Conservation (phyloP, 2,329 filamentous ascomycete species). For the Rhinocladiella mackenziei region DNA sequence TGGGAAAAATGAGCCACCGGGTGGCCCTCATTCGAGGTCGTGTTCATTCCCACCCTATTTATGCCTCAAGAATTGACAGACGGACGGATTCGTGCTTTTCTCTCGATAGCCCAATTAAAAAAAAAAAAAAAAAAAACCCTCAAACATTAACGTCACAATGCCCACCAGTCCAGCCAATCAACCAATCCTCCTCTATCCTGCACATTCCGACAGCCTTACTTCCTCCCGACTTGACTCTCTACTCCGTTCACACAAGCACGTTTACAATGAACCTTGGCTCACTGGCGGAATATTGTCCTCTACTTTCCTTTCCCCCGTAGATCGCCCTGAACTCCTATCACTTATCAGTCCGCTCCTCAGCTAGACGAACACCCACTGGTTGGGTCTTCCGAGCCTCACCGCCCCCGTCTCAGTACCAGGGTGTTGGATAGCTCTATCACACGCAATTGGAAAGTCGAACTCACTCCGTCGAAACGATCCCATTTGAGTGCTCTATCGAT, state of each 20-base stretch:
- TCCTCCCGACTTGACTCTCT: background rate
- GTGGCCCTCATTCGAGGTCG: too few species aligned
- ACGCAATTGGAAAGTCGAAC: too few species aligned
- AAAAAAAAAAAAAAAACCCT: too few species aligned
- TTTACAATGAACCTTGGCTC: background rate
- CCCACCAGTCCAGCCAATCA: background rate
- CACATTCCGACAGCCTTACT: background rate
- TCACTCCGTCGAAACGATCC: too few species aligned
- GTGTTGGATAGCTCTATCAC: background rate
- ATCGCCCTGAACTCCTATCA: background rate
- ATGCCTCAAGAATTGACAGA: too few species aligned
- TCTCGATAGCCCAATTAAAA: too few species aligned
- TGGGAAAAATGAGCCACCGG: too few species aligned
- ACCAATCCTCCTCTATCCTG: background rate
- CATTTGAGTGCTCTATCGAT: too few species aligned
- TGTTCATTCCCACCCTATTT: too few species aligned
- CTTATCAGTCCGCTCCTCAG: background rate
- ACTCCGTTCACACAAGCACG: background rate
- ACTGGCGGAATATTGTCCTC: background rate
- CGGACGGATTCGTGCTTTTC: too few species aligned
- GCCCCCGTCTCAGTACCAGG: background rate
- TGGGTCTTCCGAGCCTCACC: conserved; percentile 3
- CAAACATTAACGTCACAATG: background rate
- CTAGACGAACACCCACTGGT: too few species aligned
- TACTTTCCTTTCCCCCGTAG: background rate